A percentile compares a stretch with the other conserved stretches of the same genome.
phyloP scores from a whole-genome alignment of 2,329 filamentous ascomycete genomes.

The Botrytis hyacinthi region DNA sequence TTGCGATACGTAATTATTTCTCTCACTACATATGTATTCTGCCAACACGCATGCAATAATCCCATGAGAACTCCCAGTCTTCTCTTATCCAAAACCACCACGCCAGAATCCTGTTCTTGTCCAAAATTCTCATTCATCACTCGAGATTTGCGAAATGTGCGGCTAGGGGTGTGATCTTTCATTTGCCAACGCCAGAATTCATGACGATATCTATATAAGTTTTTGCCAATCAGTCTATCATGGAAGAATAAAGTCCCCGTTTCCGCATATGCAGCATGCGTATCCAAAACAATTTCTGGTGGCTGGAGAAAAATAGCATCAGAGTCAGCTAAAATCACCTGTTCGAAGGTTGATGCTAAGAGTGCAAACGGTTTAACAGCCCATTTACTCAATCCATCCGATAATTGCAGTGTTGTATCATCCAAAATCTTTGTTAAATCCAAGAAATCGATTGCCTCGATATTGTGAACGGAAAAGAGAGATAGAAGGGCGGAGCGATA shows the following conservation, averaged over 20 bases:
- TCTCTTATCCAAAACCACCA: slow-evolving; percentile 34
- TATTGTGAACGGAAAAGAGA: not conserved
- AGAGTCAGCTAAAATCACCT: not conserved
- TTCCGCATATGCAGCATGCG: slow-evolving; percentile 37
- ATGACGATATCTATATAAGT: slow-evolving; percentile 39
- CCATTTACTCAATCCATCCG: slow-evolving; percentile 32
- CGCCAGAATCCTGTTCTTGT: not conserved
- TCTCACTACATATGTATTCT: slow-evolving; percentile 44
- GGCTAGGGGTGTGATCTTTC: slow-evolving; percentile 36
- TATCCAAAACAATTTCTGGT: slow-evolving; percentile 35
- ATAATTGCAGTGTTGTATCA: slow-evolving; percentile 7
- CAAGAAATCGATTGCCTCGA: slow-evolving; percentile 17
- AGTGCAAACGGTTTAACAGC: slow-evolving; percentile 39
- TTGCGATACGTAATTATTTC: slow-evolving; percentile 44
- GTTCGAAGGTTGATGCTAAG: not conserved
- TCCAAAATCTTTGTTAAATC: slow-evolving; percentile 18
- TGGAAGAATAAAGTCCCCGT: slow-evolving; percentile 44
- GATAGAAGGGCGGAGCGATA: not conserved
- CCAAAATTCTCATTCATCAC: not conserved
- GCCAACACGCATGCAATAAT: slow-evolving; percentile 46
- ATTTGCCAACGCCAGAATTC: slow-evolving; percentile 44
- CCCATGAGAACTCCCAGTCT: slow-evolving; percentile 42
- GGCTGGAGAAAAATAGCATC: not conserved
- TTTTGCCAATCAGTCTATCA: slow-evolving; percentile 39
- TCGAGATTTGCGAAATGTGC: slow-evolving; percentile 2